Base-by-base conservation (phyloP, 1,284 basidiomycete species). In the Meira miltonrushii region DNA sequence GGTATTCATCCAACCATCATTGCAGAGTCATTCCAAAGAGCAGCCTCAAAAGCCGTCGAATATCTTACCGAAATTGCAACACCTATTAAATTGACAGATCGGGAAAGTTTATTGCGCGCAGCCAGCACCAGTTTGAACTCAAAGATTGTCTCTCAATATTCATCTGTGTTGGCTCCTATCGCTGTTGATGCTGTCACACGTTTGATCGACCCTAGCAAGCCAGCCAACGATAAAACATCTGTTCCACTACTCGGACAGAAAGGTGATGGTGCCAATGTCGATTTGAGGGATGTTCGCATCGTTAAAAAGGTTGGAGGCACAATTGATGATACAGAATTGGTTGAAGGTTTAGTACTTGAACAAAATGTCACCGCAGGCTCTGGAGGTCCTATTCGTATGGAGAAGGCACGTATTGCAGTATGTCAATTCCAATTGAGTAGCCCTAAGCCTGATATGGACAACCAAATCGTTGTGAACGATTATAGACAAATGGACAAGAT, bases 401-500 rank as follows among this genome's bases (percentile, higher is more conserved):
- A 98, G 80, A 98, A 97, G 81, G 95, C 95, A 51, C 97, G 95
- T 82, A 97, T 99, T 75, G 95, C 88, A 47, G 86, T 99, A 66
- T 92, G 97, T 69, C 95, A 99, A 80, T 99, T 99, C 85, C 95
- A 98, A 80, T 84, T 99, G 56, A 90, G 88, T 71, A 90, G 92
- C 53, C 95, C 95, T 19, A 99, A 99, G 81, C 95, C 95, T 8
- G 95, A 98, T 78, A 98, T 99, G 95, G 95, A 99, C 82, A 98
- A 98, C 82, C 96, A 95, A 39, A 93, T 99, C 50, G 89, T 98
- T 47, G 96, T 98, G 71, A 98, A 96, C 74, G 94, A 98, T 81
- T 99, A 99, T 82, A 87, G 95, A 40, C 95, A 98, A 81, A 98
- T 99, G 94, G 95, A 98, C 84, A 97, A 96, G 81, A 94, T 98